Base-by-base conservation (phyloP, 495 filamentous ascomycete species). In the Schizothecium vesticola region DNA sequence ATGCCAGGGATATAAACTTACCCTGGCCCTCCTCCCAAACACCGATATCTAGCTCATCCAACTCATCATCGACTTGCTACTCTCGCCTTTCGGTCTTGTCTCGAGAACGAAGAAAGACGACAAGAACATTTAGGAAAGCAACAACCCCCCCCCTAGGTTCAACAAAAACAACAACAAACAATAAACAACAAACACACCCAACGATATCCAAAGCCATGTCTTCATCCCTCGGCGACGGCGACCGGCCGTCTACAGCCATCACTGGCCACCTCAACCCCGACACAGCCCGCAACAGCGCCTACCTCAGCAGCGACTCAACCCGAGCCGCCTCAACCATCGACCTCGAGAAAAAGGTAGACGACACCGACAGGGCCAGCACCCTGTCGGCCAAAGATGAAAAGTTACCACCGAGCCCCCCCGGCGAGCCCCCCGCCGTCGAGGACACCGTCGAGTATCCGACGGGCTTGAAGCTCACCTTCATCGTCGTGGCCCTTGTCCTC, bases 401-500 rank as follows among this genome's bases (percentile, higher is more conserved):
- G n/a, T n/a, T 31, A 19, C n/a, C 28, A 11, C 25, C 60, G 1
- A 55, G 23, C 16, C 56, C 16, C 23, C 58, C 61, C 26, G 58
- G 29, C 16, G 66, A 31, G 19, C 0, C 28, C 4, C 67, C 69
- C 0, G 67, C 26, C 12, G 51, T 26, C 3, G 77, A 81, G 5
- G 69, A 71, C 0, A 64, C 22, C 12, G 31, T 26, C 6, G 77
- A 81, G 24, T 82, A 82, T 62, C 78, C 79, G 3, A 69, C 67
- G 9, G 76, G 75, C 0, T 24, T 76, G 63, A 64, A 69, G 3
- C 75, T 84, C 22, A 61, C 74, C n/a, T 76, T 80, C 59, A 77
- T 84, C 71, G 64, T 83, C 21, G 66, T 81, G 56, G 81, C 82
- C n/a, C 71, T 86, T 3, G 80, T 83, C 26, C 78, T 86, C 6